Base-by-base conservation (phyloP, 2,329 filamentous ascomycete species). In the Basipetospora chlamydospora region DNA sequence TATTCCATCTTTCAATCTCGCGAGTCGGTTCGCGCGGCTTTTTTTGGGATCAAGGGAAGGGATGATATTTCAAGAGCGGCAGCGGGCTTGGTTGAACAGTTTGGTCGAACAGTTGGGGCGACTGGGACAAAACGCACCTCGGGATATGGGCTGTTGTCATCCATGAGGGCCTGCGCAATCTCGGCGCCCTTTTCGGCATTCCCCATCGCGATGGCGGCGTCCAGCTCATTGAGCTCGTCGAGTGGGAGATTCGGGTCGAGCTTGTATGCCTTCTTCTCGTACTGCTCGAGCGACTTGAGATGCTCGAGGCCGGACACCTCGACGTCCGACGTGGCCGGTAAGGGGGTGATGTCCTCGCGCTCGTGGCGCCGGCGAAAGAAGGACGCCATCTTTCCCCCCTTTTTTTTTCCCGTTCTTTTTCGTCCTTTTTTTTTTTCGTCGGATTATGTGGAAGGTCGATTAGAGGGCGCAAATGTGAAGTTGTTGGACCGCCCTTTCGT, bases 131-230 rank as follows among this genome's bases (percentile, higher is more conserved):
- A 38, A 48, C 60, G 45, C 52, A 76, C 72, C 57, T 79, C 74
- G 26, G 73, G 71, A 47, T 79, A 80, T 3, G 75, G 75, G 33
- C 74, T 79, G 51, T 79, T 73, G 39, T 79, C 73, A 49, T 77
- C 64, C 47, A 76, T 60, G 40, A 70, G 55, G 32, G 70, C 67
- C 45, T 69, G 64, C 46, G 75, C 69, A 44, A 77, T 64, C 41
- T 66, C 63, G 34, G 69, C 54, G 38, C 68, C 69, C 50, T 70
- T 67, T 45, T 67, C 68, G 43, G 64, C 59, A 52, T 74, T 68
- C 40, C 64, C 61, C 2, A 63, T 64, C 28, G 63, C 56, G 31
- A 76, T 60, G 20, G 66, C 72, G 30, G 67, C 61, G 40, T 77
- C 70, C 42, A 79, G 63, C 51, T 74, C 69, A 42, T 72, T 68